Base-by-base conservation (phyloP, 352 stramenopile species). In the Globisporangium polare region DNA sequence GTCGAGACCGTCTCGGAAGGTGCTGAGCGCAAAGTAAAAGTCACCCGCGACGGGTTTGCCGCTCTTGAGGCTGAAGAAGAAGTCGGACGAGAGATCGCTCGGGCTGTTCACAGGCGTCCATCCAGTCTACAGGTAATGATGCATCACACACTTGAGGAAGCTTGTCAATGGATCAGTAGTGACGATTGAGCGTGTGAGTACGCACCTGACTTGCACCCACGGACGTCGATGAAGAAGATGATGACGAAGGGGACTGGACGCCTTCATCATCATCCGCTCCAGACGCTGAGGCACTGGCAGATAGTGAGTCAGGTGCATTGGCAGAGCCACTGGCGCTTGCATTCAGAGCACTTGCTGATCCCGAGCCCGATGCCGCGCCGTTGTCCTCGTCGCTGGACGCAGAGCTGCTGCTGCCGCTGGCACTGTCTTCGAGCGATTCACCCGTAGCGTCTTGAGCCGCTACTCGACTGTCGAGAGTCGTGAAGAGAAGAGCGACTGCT, bases 11-110 rank as follows among this genome's bases (percentile, higher is more conserved):
- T 51, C 45, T 9, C 45, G 45, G 22, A 51, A 51, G 20, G 10
- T 51, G 45, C 45, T 51, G 10, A 51, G 45, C 45, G 45, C 45
- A 51, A 51, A 51, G 45, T 51, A 51, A 24, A 51, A 51, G 22
- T 51, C 45, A 12, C 45, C 45, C 0, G 45, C 12, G 20, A 51
- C 45, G 45, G 45, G 45, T 31, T 51, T 51, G 22, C 45, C 45
- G 10, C 22, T 51, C 45, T 51, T 51, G 45, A 51, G 45, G 12
- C 45, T 51, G 22, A 51, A 51, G 45, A 51, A 51, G 12, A 51
- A 51, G 22, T 51, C 45, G 10, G 22, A 15, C 22, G 45, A 51
- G 20, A 51, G 45, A 51, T 51, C 45, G 45, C 22, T 51, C 22
- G 27, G 45, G 45, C 12, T 51, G 45, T 51, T 51, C 45, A 51